phyloP scores from a whole-genome alignment of 176 grass and related monocot species.

The Aegilops bicornis region DNA sequence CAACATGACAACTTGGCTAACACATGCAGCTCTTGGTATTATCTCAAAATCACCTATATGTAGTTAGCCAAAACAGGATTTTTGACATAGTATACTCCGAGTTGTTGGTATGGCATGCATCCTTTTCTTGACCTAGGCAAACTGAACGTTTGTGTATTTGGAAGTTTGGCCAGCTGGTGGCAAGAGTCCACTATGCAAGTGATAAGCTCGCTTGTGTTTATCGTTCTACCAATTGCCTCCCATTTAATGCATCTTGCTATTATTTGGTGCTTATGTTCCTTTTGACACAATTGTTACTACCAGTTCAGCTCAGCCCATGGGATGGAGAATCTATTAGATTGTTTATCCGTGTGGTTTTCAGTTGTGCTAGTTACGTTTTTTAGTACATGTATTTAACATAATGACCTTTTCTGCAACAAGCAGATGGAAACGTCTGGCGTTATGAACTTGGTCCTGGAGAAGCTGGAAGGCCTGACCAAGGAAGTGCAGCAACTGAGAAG shows the following conservation, averaged over 20 bases:
- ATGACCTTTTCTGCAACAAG: not conserved
- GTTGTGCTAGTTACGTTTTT: not conserved
- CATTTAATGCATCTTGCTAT: not conserved
- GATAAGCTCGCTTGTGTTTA: not conserved
- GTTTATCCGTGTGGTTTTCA: not conserved
- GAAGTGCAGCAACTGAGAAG: constrained; percentile 82
- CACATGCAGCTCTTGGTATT: constrained; percentile 1
- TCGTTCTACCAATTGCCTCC: not conserved
- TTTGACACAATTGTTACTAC: not conserved
- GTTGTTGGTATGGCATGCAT: not conserved
- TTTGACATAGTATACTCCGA: not conserved
- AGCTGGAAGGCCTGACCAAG: constrained; percentile 77
- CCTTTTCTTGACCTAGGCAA: not conserved
- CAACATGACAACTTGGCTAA: not conserved
- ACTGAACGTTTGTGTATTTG: not conserved
- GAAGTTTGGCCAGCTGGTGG: not conserved
- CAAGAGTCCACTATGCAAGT: not conserved
- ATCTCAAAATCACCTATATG: not conserved
- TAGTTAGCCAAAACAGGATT: not conserved
- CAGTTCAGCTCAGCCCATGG: not conserved
- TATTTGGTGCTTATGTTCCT: not conserved
- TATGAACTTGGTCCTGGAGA: constrained; percentile 72
- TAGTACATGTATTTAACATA: constrained; percentile 17
- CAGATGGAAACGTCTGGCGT: constrained; percentile 76
- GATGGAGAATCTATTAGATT: not conserved